Evolutionary conservation across 1,139 yeast species (phyloP), one percentile per base, ranked within the genome.

Genomic region (Sugiyamaella novakii): DNA sequence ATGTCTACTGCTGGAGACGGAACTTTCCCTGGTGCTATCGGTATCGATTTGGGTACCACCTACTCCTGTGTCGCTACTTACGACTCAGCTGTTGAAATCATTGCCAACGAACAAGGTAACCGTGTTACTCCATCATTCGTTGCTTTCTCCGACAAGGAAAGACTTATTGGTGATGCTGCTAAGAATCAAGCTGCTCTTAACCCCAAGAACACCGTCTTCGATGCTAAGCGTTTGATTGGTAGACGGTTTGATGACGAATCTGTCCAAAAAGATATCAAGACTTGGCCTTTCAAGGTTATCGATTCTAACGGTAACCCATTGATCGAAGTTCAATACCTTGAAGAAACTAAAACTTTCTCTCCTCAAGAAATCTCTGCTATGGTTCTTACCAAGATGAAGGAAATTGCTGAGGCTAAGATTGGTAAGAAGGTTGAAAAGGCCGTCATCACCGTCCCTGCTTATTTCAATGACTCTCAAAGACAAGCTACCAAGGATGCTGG

Each of bases 21-120:
- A 86, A 95, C 91, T 80, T 91, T 87, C 87, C 95, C 91, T 84
- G 96, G 96, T 84, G 98, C 98, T 79, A 89, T 91, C 80, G 98
- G 98, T 81, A 85, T 85, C 84, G 75, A 84, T 81, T 80, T 84
- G 76, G 92, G 94, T 78, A 85, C 92, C 68, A 85, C 92, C 69
- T 85, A 84, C 84, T 84, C 92, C 66, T 84, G 92, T 80, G 92
- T 84, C 68, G 92, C 91, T 71, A 83, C 85, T 70, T 84, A 81
- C 77, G 87, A 84, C 73, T 81, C 83, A 70, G 84, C 85, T 56
- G 84, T 80, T 52, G 91, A 84, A 64, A 89, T 89, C 74, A 88
- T 89, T 76, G 96, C 96, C 76, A 89, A 89, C 81, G 97, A 89
- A 77, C 96, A 89, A 82, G 97, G 97, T 84, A 88, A 88, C 91